Percentiles rank a stretch among this genome's conserved stretches.
Conservation (phyloP, 2,329 filamentous ascomycete genomes). For the Proliferodiscus dingleyae region DNA sequence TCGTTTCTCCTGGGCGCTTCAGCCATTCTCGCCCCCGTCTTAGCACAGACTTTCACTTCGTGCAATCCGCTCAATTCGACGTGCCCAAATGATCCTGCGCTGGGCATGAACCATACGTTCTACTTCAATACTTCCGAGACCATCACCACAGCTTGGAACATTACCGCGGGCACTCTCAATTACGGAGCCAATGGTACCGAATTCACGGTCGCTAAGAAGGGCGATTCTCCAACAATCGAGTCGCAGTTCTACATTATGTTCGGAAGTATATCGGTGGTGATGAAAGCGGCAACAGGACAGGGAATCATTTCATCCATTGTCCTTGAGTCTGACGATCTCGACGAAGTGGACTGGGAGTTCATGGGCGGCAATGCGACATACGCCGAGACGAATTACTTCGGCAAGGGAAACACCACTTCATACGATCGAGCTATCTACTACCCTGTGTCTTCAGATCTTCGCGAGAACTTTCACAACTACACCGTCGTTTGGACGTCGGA, state of each 20-base stretch:
- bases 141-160: slow-evolving; percentile 57
- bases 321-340: slow-evolving; percentile 75
- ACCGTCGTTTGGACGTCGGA: slow-evolving; percentile 69
- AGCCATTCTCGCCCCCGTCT: slow-evolving; percentile 38
- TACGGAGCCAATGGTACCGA: slow-evolving; percentile 61
- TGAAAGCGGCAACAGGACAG: slow-evolving; percentile 69
- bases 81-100: slow-evolving; percentile 67
- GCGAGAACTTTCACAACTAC: slow-evolving; percentile 61
- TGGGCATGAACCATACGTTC: slow-evolving; percentile 59
- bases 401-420: slow-evolving; percentile 66
- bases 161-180: slow-evolving; percentile 58
- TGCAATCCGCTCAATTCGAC: slow-evolving; percentile 72
- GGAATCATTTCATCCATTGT: slow-evolving; percentile 82
- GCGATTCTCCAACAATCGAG: slow-evolving; percentile 73
- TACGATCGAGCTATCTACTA: slow-evolving; percentile 67
- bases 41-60: slow-evolving; percentile 69
- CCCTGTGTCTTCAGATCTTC: slow-evolving; percentile 48
- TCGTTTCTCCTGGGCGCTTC: slow-evolving; percentile 17
- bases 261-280: slow-evolving; percentile 69
- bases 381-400: slow-evolving; percentile 71
- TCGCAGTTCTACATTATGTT: slow-evolving; percentile 84
- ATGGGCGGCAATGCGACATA: slow-evolving; percentile 60
- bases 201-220: slow-evolving; percentile 65
- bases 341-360: slow-evolving; percentile 87
- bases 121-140: slow-evolving; percentile 57